phyloP scores from a whole-genome alignment of 2,329 filamentous ascomycete genomes.

The Fusarium coffeatum region DNA sequence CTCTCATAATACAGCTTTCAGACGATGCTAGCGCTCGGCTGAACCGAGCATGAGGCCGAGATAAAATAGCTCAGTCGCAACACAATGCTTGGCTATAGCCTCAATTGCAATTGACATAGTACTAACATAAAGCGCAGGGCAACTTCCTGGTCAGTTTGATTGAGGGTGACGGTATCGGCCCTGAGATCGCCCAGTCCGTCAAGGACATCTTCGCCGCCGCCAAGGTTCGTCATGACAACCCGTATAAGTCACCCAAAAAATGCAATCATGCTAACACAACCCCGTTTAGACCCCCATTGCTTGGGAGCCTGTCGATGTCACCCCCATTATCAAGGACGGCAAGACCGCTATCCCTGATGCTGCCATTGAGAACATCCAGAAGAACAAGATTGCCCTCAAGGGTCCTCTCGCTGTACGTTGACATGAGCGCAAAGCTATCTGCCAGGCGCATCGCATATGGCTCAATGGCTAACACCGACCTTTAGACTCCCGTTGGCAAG shows the following conservation, averaged over 20 bases:
- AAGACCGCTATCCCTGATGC: slow-evolving; percentile 94
- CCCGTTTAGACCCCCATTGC: slow-evolving; percentile 80
- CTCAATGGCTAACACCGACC: slow-evolving; percentile 28
- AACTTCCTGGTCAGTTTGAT: slow-evolving; percentile 97
- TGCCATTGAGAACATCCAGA: slow-evolving; percentile 91
- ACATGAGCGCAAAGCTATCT: slow-evolving; percentile 19
- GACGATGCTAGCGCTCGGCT: slow-evolving; percentile 39
- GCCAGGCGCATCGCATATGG: slow-evolving; percentile 5
- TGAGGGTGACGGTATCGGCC: slow-evolving; percentile 98
- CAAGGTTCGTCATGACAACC: slow-evolving; percentile 69
- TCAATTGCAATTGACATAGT: slow-evolving; percentile 31
- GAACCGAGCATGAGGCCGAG: slow-evolving; percentile 45
- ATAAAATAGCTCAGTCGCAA: slow-evolving; percentile 58
- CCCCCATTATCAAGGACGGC: slow-evolving; percentile 91
- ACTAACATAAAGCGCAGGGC: slow-evolving; percentile 68
- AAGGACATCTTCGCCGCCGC: slow-evolving; percentile 99
- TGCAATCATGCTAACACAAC: slow-evolving; percentile 41
- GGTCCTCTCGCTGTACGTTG: slow-evolving; percentile 88
- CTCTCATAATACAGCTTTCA: slow-evolving; percentile 22
- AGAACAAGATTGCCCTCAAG: slow-evolving; percentile 98
- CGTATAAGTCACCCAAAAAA: slow-evolving; percentile 1
- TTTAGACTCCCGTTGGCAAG: slow-evolving; percentile 92
- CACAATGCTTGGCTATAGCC: slow-evolving; percentile 30
- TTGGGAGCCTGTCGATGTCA: slow-evolving; percentile 98
- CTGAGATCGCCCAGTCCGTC: slow-evolving; percentile 96